Conservation (phyloP, 1,139 yeast genomes). For the Debaryomycetaceae sp. region DNA sequence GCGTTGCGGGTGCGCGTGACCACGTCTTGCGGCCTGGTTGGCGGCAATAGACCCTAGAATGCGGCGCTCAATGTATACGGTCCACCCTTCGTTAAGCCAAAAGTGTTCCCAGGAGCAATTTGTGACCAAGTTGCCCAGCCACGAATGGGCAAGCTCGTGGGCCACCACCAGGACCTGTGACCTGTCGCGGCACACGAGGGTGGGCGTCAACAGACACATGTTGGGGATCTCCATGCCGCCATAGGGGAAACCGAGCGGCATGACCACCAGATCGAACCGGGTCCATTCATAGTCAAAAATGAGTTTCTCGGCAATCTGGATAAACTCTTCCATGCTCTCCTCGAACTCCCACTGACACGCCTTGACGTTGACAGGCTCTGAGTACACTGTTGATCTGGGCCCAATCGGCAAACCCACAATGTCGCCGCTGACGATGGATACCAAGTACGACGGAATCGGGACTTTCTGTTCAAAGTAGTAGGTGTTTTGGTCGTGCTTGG, state of each 20-base stretch:
- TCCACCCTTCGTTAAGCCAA: constrained; percentile 96
- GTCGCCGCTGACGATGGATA: constrained; percentile 83
- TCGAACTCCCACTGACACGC: constrained; percentile 74
- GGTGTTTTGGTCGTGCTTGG: constrained; percentile 18
- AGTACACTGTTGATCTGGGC: constrained; percentile 74
- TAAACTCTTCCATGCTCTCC: constrained; percentile 70
- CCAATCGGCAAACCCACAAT: constrained; percentile 61
- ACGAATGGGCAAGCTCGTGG: constrained; percentile 85
- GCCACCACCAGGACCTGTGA: constrained; percentile 84
- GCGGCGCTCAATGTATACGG: constrained; percentile 82
- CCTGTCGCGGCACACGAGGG: constrained; percentile 76
- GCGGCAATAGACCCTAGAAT: constrained; percentile 50
- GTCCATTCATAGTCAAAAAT: constrained; percentile 85
- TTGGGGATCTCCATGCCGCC: constrained; percentile 97
- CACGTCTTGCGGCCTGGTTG: constrained; percentile 7
- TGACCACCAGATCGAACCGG: constrained; percentile 67
- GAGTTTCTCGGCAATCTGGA: constrained; percentile 66
- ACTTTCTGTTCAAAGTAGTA: constrained; percentile 57
- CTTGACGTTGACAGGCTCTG: constrained; percentile 61
- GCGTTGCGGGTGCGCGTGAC: constrained; percentile 7
- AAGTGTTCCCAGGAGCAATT: constrained; percentile 90
- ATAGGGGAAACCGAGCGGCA: constrained; percentile 81
- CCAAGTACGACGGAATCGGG: constrained; percentile 78
- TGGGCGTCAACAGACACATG: constrained; percentile 85
- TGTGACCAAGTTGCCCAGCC: constrained; percentile 87